Conservation (phyloP, 805 yeast genomes). For the Hanseniaspora taiwanica region DNA sequence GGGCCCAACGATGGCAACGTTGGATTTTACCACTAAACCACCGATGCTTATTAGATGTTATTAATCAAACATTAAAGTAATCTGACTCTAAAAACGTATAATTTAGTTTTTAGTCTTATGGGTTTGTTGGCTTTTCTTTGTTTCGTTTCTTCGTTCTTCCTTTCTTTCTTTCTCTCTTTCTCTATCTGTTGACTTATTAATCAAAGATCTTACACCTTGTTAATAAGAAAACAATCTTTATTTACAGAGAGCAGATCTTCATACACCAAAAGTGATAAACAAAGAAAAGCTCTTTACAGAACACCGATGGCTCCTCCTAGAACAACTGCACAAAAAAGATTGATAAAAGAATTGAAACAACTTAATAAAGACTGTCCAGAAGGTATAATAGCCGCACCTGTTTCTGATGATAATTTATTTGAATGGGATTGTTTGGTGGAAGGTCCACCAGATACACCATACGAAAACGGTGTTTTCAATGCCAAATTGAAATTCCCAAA, state of each 20-base stretch:
- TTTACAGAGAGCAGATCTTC: not conserved
- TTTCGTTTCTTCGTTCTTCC: too few relatives aligned
- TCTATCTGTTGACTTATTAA: too few relatives aligned
- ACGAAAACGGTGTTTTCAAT: constrained; percentile 79
- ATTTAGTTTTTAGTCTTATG: too few relatives aligned
- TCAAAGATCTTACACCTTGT: too few relatives aligned
- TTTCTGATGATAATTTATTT: constrained; percentile 57
- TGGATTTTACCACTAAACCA: constrained; percentile 26
- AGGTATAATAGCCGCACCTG: constrained; percentile 90
- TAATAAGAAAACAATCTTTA: too few relatives aligned
- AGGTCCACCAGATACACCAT: constrained; percentile 76
- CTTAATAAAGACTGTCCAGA: constrained; percentile 80
- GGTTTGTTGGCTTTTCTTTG: too few relatives aligned
- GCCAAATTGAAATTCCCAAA: constrained; percentile 59
- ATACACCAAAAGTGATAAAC: too few relatives aligned
- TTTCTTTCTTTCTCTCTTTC: too few relatives aligned
- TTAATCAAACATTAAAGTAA: too few relatives aligned
- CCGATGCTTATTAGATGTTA: constrained; percentile 13
- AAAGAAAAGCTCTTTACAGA: not conserved
- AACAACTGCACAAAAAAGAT: constrained; percentile 70
- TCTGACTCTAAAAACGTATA: too few relatives aligned
- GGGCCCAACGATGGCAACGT: constrained; percentile 27
- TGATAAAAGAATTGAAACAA: constrained; percentile 82
- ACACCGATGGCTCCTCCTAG: constrained; percentile 20
- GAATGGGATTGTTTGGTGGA: constrained; percentile 75